phyloP scores from a whole-genome alignment of 2,329 filamentous ascomycete genomes.

The Pseudogymnoascus sp. region DNA sequence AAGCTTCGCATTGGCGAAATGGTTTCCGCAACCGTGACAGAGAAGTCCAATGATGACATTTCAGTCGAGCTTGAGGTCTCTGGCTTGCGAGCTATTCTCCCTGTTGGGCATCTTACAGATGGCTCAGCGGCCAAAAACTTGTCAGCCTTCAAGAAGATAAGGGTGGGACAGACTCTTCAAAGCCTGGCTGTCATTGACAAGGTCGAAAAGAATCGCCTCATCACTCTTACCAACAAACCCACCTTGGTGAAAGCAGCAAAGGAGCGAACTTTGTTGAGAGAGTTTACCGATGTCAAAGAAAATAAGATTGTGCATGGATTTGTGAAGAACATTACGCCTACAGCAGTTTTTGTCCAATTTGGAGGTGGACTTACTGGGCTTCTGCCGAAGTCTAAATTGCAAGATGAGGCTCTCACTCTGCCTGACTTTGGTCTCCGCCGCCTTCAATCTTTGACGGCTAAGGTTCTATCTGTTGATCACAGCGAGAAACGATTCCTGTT shows the following conservation, averaged over 20 bases:
- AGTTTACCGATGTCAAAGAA: conserved; percentile 63
- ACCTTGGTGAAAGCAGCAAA: conserved; percentile 71
- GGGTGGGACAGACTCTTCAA: conserved; percentile 73
- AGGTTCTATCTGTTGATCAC: conserved; percentile 64
- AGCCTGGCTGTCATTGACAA: conserved; percentile 86
- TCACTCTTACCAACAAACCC: conserved; percentile 75
- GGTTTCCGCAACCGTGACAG: conserved; percentile 71
- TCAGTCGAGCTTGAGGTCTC: conserved; percentile 68
- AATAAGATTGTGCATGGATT: conserved; percentile 68
- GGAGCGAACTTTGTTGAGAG: conserved; percentile 62
- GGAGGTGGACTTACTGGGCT: conserved; percentile 68
- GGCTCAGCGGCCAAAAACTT: conserved; percentile 72
- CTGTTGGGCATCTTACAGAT: conserved; percentile 74
- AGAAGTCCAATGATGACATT: conserved; percentile 70
- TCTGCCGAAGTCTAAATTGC: conserved; percentile 70
- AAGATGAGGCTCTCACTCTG: conserved; percentile 58
- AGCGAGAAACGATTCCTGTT: conserved; percentile 63
- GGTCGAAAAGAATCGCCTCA: conserved; percentile 65
- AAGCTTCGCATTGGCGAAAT: conserved; percentile 65
- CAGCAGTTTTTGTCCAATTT: conserved; percentile 85
- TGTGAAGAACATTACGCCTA: conserved; percentile 74
- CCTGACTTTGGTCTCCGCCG: conserved; percentile 73
- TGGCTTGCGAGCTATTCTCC: conserved; percentile 70
- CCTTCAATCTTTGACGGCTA: conserved; percentile 67
- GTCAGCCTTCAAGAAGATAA: conserved; percentile 70